Evolutionary conservation across 768 basidiomycete species (phyloP).

Genomic region (Boletus rubescentipes): DNA sequence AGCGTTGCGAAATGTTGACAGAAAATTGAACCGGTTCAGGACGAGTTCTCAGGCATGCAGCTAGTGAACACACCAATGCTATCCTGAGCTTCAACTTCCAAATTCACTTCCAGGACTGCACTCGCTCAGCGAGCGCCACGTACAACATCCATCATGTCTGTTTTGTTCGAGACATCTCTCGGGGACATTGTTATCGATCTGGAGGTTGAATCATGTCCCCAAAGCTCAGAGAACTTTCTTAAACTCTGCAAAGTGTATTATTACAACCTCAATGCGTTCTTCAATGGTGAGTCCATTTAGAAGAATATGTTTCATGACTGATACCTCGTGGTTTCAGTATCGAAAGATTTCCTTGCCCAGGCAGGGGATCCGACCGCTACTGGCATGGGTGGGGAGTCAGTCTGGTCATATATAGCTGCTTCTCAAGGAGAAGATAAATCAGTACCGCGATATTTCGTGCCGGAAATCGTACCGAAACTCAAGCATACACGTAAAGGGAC

Average conservation of each 20-base stretch:
- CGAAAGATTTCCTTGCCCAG: constrained; percentile 96
- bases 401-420: constrained; percentile 75
- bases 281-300: constrained; percentile 72
- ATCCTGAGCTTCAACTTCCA: too few species aligned
- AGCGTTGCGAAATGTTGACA: too few species aligned
- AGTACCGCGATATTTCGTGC: constrained; percentile 80
- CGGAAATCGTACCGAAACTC: constrained; percentile 74
- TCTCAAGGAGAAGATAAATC: constrained; percentile 37
- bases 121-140: too few species aligned
- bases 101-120: too few species aligned
- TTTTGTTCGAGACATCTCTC: constrained; percentile 93
- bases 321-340: constrained; percentile 52
- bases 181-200: constrained; percentile 97
- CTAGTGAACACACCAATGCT: too few species aligned
- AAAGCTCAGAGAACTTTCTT: constrained; percentile 92
- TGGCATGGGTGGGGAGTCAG: constrained; percentile 89
- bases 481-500: constrained; percentile 87
- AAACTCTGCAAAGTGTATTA: constrained; percentile 98
- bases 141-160: constrained; percentile 63
- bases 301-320: neutral
- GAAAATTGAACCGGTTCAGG: too few species aligned
- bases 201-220: constrained; percentile 87
- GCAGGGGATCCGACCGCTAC: constrained; percentile 95
- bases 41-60: too few species aligned
- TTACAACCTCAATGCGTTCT: constrained; percentile 96